Percentiles rank a stretch among this genome's conserved stretches.
phyloP scores from a whole-genome alignment of 1,284 basidiomycete species.

The Ustilago sp. region DNA sequence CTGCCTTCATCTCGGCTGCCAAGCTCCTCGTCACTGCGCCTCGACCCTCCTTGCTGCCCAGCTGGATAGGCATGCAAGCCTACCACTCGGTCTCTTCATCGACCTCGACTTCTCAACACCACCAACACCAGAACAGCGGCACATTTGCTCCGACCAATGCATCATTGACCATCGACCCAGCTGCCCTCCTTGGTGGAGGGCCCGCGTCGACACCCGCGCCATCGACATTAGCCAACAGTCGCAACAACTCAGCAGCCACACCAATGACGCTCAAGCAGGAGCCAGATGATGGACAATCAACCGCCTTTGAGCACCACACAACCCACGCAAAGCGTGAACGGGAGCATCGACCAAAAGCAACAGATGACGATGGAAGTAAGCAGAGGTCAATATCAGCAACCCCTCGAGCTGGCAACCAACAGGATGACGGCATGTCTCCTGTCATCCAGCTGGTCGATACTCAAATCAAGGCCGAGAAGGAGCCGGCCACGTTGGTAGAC shows the following conservation, averaged over 20 bases:
- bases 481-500: conserved; percentile 18
- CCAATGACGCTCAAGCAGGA: conserved; percentile 43
- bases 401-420: not conserved
- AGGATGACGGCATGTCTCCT: not conserved
- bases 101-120: conserved; percentile 13
- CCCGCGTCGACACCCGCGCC: conserved; percentile 1
- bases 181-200: conserved; percentile 20
- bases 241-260: conserved; percentile 4
- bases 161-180: conserved; percentile 39
- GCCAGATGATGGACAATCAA: conserved; percentile 25
- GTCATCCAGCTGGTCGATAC: conserved; percentile 3
- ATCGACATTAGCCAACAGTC: conserved; percentile 13
- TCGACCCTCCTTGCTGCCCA: not conserved
- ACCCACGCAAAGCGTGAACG: not conserved
- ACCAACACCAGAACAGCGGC: conserved; percentile 3
- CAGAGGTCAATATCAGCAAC: conserved; percentile 13
- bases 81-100: conserved; percentile 21
- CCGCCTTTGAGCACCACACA: not conserved
- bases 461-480: conserved; percentile 1
- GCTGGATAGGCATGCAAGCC: conserved; percentile 39
- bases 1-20: conserved; percentile 16
- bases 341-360: not conserved
- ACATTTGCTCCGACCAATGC: conserved; percentile 18
- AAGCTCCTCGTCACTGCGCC: conserved; percentile 3
- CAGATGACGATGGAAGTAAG: not conserved